Base-by-base conservation (phyloP, 805 yeast genomes). In the Candida vartiovaarae region DNA sequence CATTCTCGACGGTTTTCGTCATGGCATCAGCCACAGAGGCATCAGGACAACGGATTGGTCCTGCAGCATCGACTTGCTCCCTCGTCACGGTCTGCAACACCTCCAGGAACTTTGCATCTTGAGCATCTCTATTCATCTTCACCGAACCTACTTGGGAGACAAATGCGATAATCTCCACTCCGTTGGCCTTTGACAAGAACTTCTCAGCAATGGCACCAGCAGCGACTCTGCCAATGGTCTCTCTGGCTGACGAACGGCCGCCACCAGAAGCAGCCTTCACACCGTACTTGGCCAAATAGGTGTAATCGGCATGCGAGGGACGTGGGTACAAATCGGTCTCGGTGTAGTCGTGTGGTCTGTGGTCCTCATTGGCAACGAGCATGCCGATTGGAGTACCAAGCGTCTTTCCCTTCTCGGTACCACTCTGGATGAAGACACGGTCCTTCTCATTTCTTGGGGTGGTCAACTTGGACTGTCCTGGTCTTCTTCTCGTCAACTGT, bases 131-230 rank as follows among this genome's bases (percentile, higher is more conserved):
- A 65, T 83, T 73, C 76, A 93, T 83, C 54, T 82, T 68, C 40
- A 85, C 72, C 27, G 75, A 71, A 36, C 99, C 99, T 50, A 93
- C 95, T 47, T 86, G 84, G n/a, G 93, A 78, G 24, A 91, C 97
- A 66, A 93, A 93, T 0, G 97, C 99, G 39, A 93, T 96, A 57
- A 93, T 87, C 65, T 91, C 98, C 38, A 93, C 93, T 47, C 78
- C 76, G 60, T 84, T 80, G 43, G 85, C 84, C 55, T 83, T 80
- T 39, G 68, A 61, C 59, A 93, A 75, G 51, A 87, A 82, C 68
- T 90, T 91, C 66, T 93, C 99, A 40, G 99, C 99, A 65, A 93
- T 81, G 41, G 96, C 98, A 60, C 97, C 97, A 7, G 97, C 98
- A 39, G 98, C 98, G 42, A 93, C 99, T 66, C 99, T 80, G 45